Evolutionary conservation across 805 yeast genomes (phyloP), one percentile per base, ranked within the genome.

Genomic region (Metschnikowia gruessii): DNA sequence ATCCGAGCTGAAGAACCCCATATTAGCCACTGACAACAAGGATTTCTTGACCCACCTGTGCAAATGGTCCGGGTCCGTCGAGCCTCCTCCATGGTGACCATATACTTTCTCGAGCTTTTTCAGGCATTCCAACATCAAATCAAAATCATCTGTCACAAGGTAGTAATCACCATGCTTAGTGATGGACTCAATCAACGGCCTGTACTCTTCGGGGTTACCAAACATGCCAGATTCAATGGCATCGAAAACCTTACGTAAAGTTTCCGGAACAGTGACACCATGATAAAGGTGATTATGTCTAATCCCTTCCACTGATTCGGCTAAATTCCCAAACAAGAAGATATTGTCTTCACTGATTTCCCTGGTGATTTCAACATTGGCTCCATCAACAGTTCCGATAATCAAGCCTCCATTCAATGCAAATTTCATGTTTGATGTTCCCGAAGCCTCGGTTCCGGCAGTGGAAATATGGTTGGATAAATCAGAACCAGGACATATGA

Each of bases 401-500:
- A 90, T 87, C 54, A 90, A 77, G 42, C 97, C 97, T 68, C 97
- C 97, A 62, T 89, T 90, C 69, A 90, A 74, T 19, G 89, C 96
- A 64, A 90, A 90, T 71, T 90, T 90, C 97, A 90, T 90, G 72
- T 90, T 90, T 30, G 95, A 87, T 29, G 97, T 90, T 62, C 97
- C 97, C 0, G 95, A 85, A 18, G 96, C 97, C 65, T 90, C 97
- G 24, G 97, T 90, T 58, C 97, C 97, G 8, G 97, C 97, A 36
- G 97, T 90, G 12, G 97, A 90, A 55, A 90, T 90, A 70, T 90
- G 97, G 70, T 90, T 94, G 39, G 94, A 85, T 59, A 90, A 74
- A 65, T 90, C 97, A 37, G 92, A 83, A 17, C 92, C 97, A 21
- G 97, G 96, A 54, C 82, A 77, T 60, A 90, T 87, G 48, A 89